These are phyloP conservation scores for Ochetophila trinervis DNA, from an alignment of 306 rosid species.

Conservation along the genomic window DNA sequence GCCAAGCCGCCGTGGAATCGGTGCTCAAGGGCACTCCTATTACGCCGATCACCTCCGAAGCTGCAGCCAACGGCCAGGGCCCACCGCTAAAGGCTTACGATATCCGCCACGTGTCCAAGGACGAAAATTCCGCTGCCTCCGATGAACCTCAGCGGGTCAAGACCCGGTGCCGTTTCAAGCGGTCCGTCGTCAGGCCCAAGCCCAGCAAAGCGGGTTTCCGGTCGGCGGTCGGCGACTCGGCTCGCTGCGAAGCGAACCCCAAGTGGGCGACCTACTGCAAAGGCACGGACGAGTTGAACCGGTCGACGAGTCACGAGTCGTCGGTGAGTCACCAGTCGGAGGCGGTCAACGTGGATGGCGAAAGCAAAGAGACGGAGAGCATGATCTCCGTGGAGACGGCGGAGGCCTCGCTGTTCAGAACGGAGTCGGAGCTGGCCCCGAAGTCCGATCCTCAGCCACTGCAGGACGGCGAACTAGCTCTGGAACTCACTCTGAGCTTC, in stretches of 20 bases:
- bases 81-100: slow-evolving; percentile 88
- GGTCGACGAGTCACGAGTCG: slow-evolving; percentile 78
- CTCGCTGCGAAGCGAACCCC: slow-evolving; percentile 10
- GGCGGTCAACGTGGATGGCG: slow-evolving; percentile 47
- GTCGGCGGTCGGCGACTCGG: slow-evolving; percentile 14
- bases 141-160: slow-evolving; percentile 38
- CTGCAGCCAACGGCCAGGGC: slow-evolving; percentile 64
- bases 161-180: slow-evolving; percentile 67
- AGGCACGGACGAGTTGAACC: slow-evolving; percentile 41
- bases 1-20: slow-evolving; percentile 90
- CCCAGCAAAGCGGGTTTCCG: slow-evolving; percentile 21
- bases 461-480: slow-evolving; percentile 39
- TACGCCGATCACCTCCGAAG: slow-evolving; percentile 78
- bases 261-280: slow-evolving; percentile 22
- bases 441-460: slow-evolving; percentile 17
- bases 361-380: slow-evolving; percentile 75
- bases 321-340: slow-evolving; percentile 89
- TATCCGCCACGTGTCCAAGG: slow-evolving; percentile 86
- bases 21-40: slow-evolving; percentile 81
- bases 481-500: slow-evolving; percentile 75
- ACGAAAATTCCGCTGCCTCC: slow-evolving; percentile 75
- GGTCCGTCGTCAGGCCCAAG: slow-evolving; percentile 43
- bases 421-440: slow-evolving; percentile 45
- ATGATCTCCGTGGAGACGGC: slow-evolving; percentile 69
- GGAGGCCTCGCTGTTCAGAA: slow-evolving; percentile 40